Conservation (phyloP, 2,329 filamentous ascomycete species). For the Pseudogymnoascus sp. region DNA sequence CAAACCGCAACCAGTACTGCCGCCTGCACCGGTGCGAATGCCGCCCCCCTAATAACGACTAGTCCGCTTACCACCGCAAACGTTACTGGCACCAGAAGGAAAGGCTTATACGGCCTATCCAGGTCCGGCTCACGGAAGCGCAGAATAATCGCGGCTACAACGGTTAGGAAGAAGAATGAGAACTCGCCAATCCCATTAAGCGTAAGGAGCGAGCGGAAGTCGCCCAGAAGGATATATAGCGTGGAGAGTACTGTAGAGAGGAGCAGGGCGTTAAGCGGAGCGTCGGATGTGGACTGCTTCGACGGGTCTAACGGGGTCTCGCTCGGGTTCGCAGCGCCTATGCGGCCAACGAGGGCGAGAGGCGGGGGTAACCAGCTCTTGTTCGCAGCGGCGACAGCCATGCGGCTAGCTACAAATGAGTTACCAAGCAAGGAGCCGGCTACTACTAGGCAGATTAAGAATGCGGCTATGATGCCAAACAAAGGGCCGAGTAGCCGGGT, state of each 20-base stretch:
- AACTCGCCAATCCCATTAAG: slow-evolving; percentile 55
- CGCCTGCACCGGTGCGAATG: slow-evolving; percentile 50
- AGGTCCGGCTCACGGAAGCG: slow-evolving; percentile 49
- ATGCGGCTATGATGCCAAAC: slow-evolving; percentile 47
- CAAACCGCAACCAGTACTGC: slow-evolving; percentile 46
- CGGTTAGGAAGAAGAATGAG: slow-evolving; percentile 58
- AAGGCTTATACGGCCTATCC: slow-evolving; percentile 48
- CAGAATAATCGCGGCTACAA: slow-evolving; percentile 50
- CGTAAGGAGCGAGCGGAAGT: slow-evolving; percentile 53
- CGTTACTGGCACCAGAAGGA: slow-evolving; percentile 41
- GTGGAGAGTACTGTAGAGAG: slow-evolving; percentile 43
- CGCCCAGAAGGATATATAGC: slow-evolving; percentile 53
- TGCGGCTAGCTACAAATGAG: slow-evolving; percentile 54
- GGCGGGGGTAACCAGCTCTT: slow-evolving; percentile 42
- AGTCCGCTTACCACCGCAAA: slow-evolving; percentile 54
- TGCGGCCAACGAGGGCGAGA: slow-evolving; percentile 39
- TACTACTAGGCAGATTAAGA: slow-evolving; percentile 53
- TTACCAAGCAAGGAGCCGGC: slow-evolving; percentile 56
- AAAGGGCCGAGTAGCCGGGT: slow-evolving; percentile 46
- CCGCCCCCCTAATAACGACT: slow-evolving; percentile 50
- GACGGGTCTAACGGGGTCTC: not conserved
- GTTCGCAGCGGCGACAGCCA: slow-evolving; percentile 52
- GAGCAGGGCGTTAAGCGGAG: slow-evolving; percentile 47
- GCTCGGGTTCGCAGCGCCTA: slow-evolving; percentile 27
- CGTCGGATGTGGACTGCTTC: slow-evolving; percentile 34